phyloP scores from a whole-genome alignment of 805 yeast species.

The Wickerhamomyces chaumierensis region DNA sequence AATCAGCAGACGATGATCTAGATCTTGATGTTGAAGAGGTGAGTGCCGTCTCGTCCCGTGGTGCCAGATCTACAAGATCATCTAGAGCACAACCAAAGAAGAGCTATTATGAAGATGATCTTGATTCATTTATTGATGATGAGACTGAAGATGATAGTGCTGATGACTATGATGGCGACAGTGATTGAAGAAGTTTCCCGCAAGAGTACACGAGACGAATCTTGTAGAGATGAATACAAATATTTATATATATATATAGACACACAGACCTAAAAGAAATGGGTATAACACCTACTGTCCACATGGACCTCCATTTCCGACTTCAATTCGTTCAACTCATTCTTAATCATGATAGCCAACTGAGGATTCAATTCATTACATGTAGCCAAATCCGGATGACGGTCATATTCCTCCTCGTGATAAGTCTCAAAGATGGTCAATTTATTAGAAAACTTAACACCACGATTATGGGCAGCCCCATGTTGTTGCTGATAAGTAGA shows the following conservation, averaged over 20 bases:
- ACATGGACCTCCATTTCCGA: constrained; percentile 76
- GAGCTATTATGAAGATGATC: constrained; percentile 7
- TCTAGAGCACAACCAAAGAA: constrained; percentile 1
- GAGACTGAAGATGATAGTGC: background rate
- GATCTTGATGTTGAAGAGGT: constrained; percentile 1
- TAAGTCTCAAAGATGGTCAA: constrained; percentile 81
- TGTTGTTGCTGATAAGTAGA: too few species aligned
- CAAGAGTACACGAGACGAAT: too few species aligned
- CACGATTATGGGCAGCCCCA: background rate
- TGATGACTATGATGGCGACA: background rate
- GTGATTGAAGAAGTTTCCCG: too few species aligned
- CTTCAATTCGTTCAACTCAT: constrained; percentile 73
- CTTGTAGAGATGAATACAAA: too few species aligned
- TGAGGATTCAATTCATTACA: constrained; percentile 85
- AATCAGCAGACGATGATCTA: constrained; percentile 1
- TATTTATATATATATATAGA: too few species aligned
- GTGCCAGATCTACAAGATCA: background rate
- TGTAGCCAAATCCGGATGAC: constrained; percentile 87
- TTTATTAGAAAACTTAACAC: constrained; percentile 64
- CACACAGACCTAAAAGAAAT: constrained; percentile 59
- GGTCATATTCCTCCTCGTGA: constrained; percentile 73
- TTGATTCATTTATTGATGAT: constrained; percentile 5
- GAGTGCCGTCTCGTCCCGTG: too few species aligned
- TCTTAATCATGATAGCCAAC: constrained; percentile 75
- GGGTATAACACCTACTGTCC: constrained; percentile 70